Evolutionary conservation across 192 early-diverging fungal genomes (phyloP).

Genomic region (Mortierella hygrophila): DNA sequence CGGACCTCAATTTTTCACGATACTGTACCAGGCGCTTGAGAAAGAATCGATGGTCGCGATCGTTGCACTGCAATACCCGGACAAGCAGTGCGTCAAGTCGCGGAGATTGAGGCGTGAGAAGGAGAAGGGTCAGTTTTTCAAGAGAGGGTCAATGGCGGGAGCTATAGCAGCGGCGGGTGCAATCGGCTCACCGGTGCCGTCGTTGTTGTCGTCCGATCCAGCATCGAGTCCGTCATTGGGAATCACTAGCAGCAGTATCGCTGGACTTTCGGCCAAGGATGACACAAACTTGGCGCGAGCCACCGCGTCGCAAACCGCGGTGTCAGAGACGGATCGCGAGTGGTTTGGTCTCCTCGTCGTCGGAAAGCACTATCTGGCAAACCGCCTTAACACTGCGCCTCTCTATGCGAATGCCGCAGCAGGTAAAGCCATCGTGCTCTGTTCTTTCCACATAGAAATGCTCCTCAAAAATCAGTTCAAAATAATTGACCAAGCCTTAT

Average conservation of each 20-base stretch:
- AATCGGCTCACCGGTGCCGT: background rate
- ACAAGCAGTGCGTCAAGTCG: slow-evolving; percentile 30
- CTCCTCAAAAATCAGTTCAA: background rate
- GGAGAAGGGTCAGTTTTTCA: slow-evolving; percentile 28
- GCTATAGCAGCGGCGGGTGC: background rate
- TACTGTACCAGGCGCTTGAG: slow-evolving; percentile 31
- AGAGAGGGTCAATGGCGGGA: background rate
- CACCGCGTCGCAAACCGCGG: slow-evolving; percentile 8
- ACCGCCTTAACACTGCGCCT: slow-evolving; percentile 14
- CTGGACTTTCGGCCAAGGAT: slow-evolving; percentile 16
- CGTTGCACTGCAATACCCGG: slow-evolving; percentile 48
- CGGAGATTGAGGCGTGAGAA: slow-evolving; percentile 39
- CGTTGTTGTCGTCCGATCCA: background rate
- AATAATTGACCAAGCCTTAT: background rate
- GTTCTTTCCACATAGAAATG: no score
- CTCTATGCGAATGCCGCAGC: slow-evolving; percentile 2
- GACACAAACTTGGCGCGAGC: slow-evolving; percentile 17
- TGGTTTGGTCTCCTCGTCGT: slow-evolving; percentile 46
- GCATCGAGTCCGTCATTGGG: slow-evolving; percentile 3
- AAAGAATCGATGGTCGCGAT: slow-evolving; percentile 43
- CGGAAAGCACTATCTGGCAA: slow-evolving; percentile 27
- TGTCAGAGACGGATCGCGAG: slow-evolving; percentile 32
- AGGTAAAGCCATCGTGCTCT: slow-evolving; percentile 4
- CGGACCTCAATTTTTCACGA: slow-evolving; percentile 27
- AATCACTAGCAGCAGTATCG: background rate